Evolutionary conservation across 495 filamentous ascomycete species (phyloP), one percentile per base, ranked within the genome.

Genomic region (Aspergillus carlsbadensis): DNA sequence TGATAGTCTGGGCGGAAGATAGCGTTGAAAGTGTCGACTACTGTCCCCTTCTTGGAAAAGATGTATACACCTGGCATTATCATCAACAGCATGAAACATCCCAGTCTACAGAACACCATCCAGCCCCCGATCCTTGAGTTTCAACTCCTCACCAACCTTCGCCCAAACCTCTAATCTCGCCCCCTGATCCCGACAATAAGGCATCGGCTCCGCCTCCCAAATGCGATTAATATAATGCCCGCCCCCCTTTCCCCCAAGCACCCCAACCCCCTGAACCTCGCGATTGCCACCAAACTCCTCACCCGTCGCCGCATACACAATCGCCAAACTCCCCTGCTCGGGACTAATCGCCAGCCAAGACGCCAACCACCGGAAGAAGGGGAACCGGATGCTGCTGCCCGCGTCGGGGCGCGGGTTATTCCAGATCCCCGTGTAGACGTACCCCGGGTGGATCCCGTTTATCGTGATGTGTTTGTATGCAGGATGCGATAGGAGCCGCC

Each of bases 171-270:
- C 42, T 5, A 21, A 22, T 39, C 65, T 59, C 10, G 48, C 22
- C 13, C 54, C 56, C 3, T 35, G 15, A 37, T 69, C 56, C 15
- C 43, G 17, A 51, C 50, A 60, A 11, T 56, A 33, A 4, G 51
- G 41, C 54, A 54, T 62, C 3, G 58, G 5, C 26, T 41, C 3
- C 4, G 44, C 54, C 10, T 64, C 58, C 67, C 67, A 67, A 20
- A 69, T 62, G 3, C 67, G 64, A 61, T 69, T 69, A 15, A 69
- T 52, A 51, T 64, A 69, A 14, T 56, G 52, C 1, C 67, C 67
- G 2, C 67, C 67, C 4, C 67, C 67, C 18, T 26, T 50, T 3
- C 33, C 41, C 0, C 54, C 62, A 36, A 24, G 36, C 0, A 58
- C 55, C 8, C 64, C 66, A 53, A 63, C 61, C 36, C 56, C 59